A percentile compares a stretch with the other conserved stretches of the same genome.
These are phyloP conservation scores for Cyclostephanos invisitatus DNA, from an alignment of 108 stramenopile genomes.

Conservation along the genomic window DNA sequence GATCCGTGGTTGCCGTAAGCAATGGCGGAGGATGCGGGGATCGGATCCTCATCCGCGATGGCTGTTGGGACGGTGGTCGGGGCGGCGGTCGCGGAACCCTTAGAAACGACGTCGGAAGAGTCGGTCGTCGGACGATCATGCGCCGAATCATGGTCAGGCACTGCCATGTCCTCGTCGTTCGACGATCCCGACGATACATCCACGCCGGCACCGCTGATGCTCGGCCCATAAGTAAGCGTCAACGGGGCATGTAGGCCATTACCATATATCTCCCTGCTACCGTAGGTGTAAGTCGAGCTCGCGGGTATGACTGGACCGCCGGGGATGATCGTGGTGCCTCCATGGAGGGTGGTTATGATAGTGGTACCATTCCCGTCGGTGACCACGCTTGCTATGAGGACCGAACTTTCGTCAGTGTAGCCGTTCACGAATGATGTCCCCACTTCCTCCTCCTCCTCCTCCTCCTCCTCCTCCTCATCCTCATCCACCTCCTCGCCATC, in stretches of 20 bases:
- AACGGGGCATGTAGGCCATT: not conserved
- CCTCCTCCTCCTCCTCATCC: not conserved
- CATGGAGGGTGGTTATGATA: conserved; percentile 23
- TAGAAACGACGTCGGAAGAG: too few species aligned
- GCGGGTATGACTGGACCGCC: conserved; percentile 27
- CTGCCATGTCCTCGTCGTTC: too few species aligned
- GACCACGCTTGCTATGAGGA: conserved; percentile 24
- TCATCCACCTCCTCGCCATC: not conserved
- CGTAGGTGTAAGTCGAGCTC: conserved; percentile 20
- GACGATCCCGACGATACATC: too few species aligned
- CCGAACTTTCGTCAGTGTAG: not conserved
- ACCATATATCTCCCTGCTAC: conserved; percentile 30
- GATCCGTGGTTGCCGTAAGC: too few species aligned
- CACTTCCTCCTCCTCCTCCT: not conserved
- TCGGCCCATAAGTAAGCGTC: too few species aligned
- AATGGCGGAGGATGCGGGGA: too few species aligned
- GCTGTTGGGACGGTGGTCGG: too few species aligned
- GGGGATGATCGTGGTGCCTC: conserved; percentile 10
- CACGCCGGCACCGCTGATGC: too few species aligned
- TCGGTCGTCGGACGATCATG: too few species aligned
- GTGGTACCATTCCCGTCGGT: conserved; percentile 38
- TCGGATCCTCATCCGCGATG: too few species aligned
- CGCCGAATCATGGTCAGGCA: too few species aligned
- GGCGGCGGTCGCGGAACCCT: too few species aligned
- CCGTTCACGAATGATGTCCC: not conserved